These are phyloP conservation scores for Pseudogymnoascus sp. DNA, from an alignment of 2,329 filamentous ascomycete species.

Conservation along the genomic window DNA sequence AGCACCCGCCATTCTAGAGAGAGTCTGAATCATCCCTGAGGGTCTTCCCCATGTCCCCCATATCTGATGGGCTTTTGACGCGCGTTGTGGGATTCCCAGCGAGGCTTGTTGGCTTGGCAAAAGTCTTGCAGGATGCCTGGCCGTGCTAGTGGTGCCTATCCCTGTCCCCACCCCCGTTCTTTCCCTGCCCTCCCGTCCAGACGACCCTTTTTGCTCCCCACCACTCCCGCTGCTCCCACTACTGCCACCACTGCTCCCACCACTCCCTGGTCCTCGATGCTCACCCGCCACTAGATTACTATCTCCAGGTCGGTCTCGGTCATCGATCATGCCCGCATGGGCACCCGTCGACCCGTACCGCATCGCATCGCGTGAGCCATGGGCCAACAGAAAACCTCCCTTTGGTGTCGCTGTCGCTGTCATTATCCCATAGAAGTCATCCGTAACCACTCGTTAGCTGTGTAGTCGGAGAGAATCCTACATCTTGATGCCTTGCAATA, in stretches of 20 bases:
- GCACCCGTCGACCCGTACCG: background rate
- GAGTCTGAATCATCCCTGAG: no score
- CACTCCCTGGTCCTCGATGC: background rate
- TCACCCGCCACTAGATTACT: background rate
- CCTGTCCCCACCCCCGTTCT: background rate
- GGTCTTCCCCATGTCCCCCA: background rate
- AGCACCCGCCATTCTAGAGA: background rate
- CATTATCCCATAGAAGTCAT: background rate
- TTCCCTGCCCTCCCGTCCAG: background rate
- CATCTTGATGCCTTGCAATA: background rate
- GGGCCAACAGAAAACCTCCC: background rate
- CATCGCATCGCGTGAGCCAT: constrained; percentile 1
- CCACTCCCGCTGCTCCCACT: background rate
- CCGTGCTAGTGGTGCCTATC: background rate
- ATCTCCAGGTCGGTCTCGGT: background rate
- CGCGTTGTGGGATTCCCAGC: constrained; percentile 2
- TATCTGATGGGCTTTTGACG: background rate
- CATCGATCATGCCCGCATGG: background rate
- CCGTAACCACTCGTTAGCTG: background rate
- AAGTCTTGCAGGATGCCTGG: constrained; percentile 7
- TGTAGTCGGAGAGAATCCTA: background rate
- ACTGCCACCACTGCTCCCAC: background rate
- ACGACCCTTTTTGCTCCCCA: background rate
- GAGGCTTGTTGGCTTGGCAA: background rate
- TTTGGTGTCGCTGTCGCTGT: background rate